Conservation (phyloP, 257 asterid genomes). For the Lycium ferocissimum region DNA sequence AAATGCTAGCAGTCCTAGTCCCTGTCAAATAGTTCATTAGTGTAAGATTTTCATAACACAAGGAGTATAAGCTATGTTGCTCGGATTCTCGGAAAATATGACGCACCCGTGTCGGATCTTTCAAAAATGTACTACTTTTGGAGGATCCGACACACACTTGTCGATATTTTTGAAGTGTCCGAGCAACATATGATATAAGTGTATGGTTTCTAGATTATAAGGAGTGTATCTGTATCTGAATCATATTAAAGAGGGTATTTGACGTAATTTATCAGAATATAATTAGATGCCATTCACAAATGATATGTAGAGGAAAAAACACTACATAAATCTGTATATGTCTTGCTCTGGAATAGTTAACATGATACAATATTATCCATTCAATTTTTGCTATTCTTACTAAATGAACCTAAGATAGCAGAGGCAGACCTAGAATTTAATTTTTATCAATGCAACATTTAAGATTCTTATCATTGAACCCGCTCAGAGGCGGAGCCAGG, state of each 20-base stretch:
- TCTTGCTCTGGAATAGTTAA: neutral
- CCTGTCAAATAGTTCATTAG: conserved; percentile 39
- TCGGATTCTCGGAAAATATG: neutral
- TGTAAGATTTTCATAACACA: neutral
- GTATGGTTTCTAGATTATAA: no score
- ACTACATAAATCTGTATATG: neutral
- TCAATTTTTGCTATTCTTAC: neutral
- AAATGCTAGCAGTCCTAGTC: conserved; percentile 61
- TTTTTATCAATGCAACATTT: neutral
- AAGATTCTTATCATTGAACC: no score
- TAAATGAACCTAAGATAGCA: neutral
- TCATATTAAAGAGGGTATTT: neutral
- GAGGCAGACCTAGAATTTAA: neutral
- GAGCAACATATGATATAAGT: neutral
- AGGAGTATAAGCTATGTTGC: neutral
- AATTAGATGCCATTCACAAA: neutral
- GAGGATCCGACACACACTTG: neutral
- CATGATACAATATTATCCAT: neutral
- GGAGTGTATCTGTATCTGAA: neutral
- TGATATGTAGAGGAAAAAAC: neutral
- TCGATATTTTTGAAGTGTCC: neutral
- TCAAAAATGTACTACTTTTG: neutral
- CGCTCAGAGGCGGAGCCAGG: neutral
- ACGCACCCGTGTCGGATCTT: neutral
- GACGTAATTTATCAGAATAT: neutral